Evolutionary conservation across 2,329 filamentous ascomycete species (phyloP), one percentile per base, ranked within the genome.

Genomic region (Exutisphaerella laricina): DNA sequence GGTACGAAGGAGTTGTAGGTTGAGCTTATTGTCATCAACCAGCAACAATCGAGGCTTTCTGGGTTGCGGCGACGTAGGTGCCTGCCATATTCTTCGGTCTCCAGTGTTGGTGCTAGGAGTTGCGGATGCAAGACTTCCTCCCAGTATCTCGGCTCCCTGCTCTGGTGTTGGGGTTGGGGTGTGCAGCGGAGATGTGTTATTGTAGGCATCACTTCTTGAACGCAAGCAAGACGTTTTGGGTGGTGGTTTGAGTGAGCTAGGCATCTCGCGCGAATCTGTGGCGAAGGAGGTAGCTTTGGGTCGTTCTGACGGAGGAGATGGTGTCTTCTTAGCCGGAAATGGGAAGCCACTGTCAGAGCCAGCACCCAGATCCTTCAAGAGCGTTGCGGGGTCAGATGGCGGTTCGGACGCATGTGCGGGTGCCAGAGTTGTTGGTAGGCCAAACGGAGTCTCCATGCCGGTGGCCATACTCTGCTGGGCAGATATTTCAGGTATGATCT

Each of bases 1-100:
- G 3, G 66, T 62, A 2, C 65, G 57, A 13, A 57, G 40, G 2
- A 58, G 44, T 17, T 54, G 42, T 3, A 57, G 47, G 16, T 59
- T 60, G 35, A 59, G 37, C 30, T 50, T 50, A 34, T 60, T 59
- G 46, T 60, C 57, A 31, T 60, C 56, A 13, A 59, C 58, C 1
- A 60, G 46, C 4, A 60, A 53, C 4, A 61, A 22, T 2, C 40
- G 45, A 16, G 50, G 50, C 35, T 41, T 52, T 14, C 49, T 39
- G 33, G 16, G 35, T 26, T 44, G 44, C 14, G 31, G 21, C 8
- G 18, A 31, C 5, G 10, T 21, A 18, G 33, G 45, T 9, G 36
- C 30, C 33, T 37, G 6, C 46, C 39, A 43, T 12, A 39, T 34
- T 4, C 33, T 34, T n/a, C n/a, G n/a, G 28, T 22, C 13, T 4